Conservation (phyloP, 2,329 filamentous ascomycete genomes). For the Apiospora malaysiana region DNA sequence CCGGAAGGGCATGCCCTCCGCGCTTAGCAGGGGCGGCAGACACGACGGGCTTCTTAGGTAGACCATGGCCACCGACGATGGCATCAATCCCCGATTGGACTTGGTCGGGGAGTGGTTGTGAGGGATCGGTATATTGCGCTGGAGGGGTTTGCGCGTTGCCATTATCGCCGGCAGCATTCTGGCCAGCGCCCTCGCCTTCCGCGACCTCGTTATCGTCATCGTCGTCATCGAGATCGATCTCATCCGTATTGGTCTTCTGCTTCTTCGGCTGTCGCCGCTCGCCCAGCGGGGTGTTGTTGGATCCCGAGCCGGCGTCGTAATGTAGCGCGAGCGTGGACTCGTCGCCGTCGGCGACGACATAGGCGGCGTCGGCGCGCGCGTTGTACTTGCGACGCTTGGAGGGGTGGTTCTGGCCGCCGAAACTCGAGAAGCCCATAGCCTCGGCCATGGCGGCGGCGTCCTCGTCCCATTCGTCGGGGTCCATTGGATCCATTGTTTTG, state of each 20-base stretch:
- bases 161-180: conserved; percentile 13
- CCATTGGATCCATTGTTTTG: conserved; percentile 5
- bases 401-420: conserved; percentile 60
- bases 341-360: conserved; percentile 41
- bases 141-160: conserved; percentile 27
- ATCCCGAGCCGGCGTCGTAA: conserved; percentile 35
- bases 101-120: conserved; percentile 36
- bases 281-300: conserved; percentile 47
- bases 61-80: conserved; percentile 30
- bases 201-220: conserved; percentile 39
- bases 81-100: conserved; percentile 37
- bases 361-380: conserved; percentile 49
- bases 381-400: conserved; percentile 74
- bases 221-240: conserved; percentile 52
- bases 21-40: conserved; percentile 19
- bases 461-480: conserved; percentile 38
- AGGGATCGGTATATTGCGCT: conserved; percentile 41
- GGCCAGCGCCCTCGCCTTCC: conserved; percentile 39
- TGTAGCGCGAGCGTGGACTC: conserved; percentile 28
- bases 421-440: conserved; percentile 76
- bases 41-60: neutral
- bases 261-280: conserved; percentile 41
- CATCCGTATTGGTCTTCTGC: conserved; percentile 42
- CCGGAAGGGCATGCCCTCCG: conserved; percentile 15
- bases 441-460: conserved; percentile 64